Conservation (phyloP, 2,329 filamentous ascomycete genomes). For the Fusarium sp. region DNA sequence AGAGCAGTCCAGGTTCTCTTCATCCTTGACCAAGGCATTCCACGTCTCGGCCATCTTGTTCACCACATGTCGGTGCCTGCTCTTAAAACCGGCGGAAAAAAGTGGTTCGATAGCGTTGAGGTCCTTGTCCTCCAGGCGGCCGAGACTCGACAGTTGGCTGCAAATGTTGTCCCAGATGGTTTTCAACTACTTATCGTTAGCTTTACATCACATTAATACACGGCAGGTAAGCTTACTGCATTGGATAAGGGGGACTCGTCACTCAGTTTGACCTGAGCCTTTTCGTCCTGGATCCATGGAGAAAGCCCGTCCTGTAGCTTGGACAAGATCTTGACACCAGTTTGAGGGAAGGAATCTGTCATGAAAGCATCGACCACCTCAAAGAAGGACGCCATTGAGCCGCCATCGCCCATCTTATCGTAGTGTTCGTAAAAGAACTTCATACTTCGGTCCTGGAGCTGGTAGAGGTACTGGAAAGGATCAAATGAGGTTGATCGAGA, state of each 20-base stretch:
- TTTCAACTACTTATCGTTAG: conserved; percentile 56
- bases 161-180: conserved; percentile 64
- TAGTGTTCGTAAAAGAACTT: conserved; percentile 64
- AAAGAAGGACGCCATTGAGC: conserved; percentile 60
- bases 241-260: conserved; percentile 55
- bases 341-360: conserved; percentile 58
- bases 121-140: conserved; percentile 55
- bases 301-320: conserved; percentile 72
- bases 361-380: conserved; percentile 66
- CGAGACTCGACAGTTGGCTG: conserved; percentile 49
- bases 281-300: conserved; percentile 72
- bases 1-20: conserved; percentile 72
- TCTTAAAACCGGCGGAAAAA: conserved; percentile 67
- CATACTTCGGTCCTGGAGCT: conserved; percentile 66
- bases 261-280: conserved; percentile 55
- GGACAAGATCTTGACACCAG: conserved; percentile 67
- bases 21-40: conserved; percentile 76
- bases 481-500: conserved; percentile 63
- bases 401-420: conserved; percentile 51
- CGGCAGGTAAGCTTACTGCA: conserved; percentile 54
- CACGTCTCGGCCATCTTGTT: conserved; percentile 67
- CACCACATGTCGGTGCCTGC: conserved; percentile 66
- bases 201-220: neutral
- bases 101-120: conserved; percentile 66
- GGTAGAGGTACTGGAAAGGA: conserved; percentile 75